phyloP scores from a whole-genome alignment of 305 asterid genomes.

The Fraxinus platypoda region DNA sequence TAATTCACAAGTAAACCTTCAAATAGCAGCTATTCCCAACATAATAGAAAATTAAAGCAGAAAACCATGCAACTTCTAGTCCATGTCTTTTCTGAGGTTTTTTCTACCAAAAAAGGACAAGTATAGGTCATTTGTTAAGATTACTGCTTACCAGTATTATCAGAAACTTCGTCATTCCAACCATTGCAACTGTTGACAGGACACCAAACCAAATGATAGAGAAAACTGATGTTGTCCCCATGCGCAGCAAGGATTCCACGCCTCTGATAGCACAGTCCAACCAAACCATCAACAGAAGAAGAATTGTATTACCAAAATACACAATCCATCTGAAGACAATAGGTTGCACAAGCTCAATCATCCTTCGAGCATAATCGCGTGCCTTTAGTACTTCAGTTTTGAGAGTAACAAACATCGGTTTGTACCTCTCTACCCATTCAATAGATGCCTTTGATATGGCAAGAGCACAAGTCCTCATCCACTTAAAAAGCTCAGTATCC shows the following conservation, averaged over 20 bases:
- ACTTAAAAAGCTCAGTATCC: slow-evolving; percentile 49
- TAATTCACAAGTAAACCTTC: neutral
- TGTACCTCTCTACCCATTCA: slow-evolving; percentile 66
- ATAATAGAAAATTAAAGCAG: neutral
- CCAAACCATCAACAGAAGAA: slow-evolving; percentile 81
- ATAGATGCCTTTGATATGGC: slow-evolving; percentile 53
- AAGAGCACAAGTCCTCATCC: slow-evolving; percentile 47
- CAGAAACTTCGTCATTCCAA: slow-evolving; percentile 64
- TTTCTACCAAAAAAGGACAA: slow-evolving; percentile 4
- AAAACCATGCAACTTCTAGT: neutral
- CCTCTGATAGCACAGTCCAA: slow-evolving; percentile 90
- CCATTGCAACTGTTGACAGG: slow-evolving; percentile 67
- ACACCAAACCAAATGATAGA: slow-evolving; percentile 78
- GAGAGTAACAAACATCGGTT: slow-evolving; percentile 43
- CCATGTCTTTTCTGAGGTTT: neutral
- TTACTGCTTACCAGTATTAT: slow-evolving; percentile 57
- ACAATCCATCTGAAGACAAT: slow-evolving; percentile 59
- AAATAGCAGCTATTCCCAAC: neutral
- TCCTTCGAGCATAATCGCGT: slow-evolving; percentile 45
- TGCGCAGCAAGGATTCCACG: slow-evolving; percentile 72
- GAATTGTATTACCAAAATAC: slow-evolving; percentile 60
- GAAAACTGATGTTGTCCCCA: slow-evolving; percentile 92
- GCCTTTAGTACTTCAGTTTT: slow-evolving; percentile 40
- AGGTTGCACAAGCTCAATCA: slow-evolving; percentile 67
- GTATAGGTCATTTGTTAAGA: slow-evolving; percentile 3